Conservation (phyloP, 441 rosid genomes). For the Gossypium schwendimanii region DNA sequence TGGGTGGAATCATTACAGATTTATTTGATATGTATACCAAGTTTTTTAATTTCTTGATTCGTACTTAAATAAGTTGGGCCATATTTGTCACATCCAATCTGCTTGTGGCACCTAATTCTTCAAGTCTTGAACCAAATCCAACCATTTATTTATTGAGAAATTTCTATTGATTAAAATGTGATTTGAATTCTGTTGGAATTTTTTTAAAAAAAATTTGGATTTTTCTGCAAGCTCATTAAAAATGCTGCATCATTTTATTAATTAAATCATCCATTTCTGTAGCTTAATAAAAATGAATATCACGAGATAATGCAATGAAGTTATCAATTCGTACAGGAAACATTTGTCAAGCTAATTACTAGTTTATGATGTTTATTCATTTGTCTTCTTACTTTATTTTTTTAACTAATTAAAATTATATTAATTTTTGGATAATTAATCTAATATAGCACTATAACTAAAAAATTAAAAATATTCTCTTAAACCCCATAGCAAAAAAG, state of each 20-base stretch:
- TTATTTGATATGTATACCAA: not conserved
- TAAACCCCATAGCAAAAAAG: not conserved
- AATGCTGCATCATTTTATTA: not conserved
- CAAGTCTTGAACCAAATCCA: not conserved
- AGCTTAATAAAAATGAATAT: not conserved
- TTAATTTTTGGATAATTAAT: not conserved
- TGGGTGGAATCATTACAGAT: too few species aligned
- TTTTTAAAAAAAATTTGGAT: not conserved
- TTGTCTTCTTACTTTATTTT: not conserved
- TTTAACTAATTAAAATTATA: too few species aligned
- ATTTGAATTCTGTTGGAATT: too few species aligned
- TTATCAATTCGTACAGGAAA: not conserved
- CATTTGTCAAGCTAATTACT: not conserved
- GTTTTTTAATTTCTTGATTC: not conserved
- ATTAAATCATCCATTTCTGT: not conserved
- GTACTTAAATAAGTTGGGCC: slow-evolving; percentile 16
- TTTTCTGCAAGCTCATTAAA: not conserved
- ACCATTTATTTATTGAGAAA: not conserved
- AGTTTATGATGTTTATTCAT: too few species aligned
- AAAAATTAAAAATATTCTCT: too few species aligned
- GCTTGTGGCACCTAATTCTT: slow-evolving; percentile 2
- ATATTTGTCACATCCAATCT: not conserved
- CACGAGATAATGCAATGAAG: not conserved
- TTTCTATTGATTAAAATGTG: too few species aligned
- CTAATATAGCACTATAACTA: not conserved